These are phyloP conservation scores for Epichloe elymi DNA, from an alignment of 2,329 filamentous ascomycete genomes.

Conservation along the genomic window DNA sequence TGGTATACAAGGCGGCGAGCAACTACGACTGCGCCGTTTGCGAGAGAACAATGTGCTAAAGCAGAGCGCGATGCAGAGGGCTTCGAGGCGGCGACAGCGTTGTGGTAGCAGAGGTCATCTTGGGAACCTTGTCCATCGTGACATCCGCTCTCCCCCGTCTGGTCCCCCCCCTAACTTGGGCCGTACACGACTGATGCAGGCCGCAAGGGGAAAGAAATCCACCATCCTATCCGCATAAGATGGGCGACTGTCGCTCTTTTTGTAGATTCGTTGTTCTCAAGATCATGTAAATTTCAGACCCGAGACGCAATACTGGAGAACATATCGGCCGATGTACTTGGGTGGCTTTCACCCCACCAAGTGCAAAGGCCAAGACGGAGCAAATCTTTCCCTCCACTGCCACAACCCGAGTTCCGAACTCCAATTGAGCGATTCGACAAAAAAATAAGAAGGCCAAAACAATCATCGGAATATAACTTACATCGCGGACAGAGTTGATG, in stretches of 20 bases:
- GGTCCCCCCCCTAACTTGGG: constrained; percentile 17
- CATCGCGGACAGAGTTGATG: constrained; percentile 99
- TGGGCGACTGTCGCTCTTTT: constrained; percentile 1
- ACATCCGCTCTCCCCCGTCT: constrained; percentile 20
- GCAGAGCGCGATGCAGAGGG: neutral
- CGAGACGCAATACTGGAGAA: neutral
- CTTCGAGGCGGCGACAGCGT: neutral
- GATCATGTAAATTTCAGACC: no score
- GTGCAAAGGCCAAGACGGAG: neutral
- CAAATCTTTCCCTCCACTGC: neutral
- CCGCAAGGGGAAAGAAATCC: neutral
- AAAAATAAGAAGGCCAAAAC: constrained; percentile 2
- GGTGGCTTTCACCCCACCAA: neutral
- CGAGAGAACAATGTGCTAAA: neutral
- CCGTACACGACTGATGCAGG: constrained; percentile 1
- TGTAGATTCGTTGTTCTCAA: neutral
- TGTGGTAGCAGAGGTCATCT: constrained; percentile 1
- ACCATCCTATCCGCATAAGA: constrained; percentile 6
- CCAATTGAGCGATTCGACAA: neutral
- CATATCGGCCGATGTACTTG: neutral
- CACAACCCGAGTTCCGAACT: neutral
- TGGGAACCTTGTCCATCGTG: constrained; percentile 16
- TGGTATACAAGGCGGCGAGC: neutral
- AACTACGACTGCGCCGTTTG: neutral
- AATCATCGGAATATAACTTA: constrained; percentile 41